Conservation (phyloP, 208 protist species). For the Leishmania martiniquensis region DNA sequence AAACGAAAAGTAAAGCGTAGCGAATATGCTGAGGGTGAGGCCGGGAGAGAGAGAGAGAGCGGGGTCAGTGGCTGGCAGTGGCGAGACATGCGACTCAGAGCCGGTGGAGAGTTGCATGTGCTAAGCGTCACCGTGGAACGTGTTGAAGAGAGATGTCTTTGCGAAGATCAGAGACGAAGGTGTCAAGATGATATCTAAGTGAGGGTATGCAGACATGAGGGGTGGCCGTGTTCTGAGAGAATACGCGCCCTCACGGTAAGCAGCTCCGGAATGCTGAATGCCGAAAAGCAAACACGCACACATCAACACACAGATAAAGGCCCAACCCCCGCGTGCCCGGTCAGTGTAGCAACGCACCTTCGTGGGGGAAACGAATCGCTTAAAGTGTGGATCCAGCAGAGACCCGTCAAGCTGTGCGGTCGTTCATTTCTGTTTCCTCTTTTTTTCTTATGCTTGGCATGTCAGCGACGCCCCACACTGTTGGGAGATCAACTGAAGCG, state of each 20-base stretch:
- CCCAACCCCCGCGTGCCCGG: not conserved
- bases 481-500: conserved; percentile 16
- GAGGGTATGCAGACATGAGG: not conserved
- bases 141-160: not conserved
- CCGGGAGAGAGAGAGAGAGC: not conserved
- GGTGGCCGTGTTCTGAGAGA: not conserved
- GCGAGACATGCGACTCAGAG: not conserved
- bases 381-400: no score
- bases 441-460: not conserved
- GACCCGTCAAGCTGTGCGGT: not conserved
- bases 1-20: not conserved
- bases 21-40: not conserved
- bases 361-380: no score
- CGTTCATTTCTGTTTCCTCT: not conserved
- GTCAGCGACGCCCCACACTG: not conserved
- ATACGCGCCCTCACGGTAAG: not conserved
- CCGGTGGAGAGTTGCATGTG: not conserved
- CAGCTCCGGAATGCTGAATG: not conserved
- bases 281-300: not conserved
- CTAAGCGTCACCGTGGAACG: not conserved
- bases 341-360: not conserved
- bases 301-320: not conserved
- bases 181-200: not conserved
- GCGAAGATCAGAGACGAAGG: not conserved
- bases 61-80: not conserved